A percentile compares a stretch with the other conserved stretches of the same genome.
phyloP scores from a whole-genome alignment of 164 flowering plant genomes.

The Annona squamosa region DNA sequence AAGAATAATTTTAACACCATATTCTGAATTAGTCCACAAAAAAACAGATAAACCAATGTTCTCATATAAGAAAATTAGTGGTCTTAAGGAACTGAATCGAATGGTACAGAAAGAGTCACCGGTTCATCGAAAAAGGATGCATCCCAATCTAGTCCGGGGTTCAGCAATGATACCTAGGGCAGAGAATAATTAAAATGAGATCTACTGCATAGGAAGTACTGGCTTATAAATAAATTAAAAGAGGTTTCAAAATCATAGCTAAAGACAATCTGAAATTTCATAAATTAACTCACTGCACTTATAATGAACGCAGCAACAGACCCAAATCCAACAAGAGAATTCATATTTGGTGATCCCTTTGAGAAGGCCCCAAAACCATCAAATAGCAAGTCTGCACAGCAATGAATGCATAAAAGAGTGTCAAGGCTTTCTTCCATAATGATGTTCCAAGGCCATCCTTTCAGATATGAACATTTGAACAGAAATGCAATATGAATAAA shows the following conservation, averaged over 20 bases:
- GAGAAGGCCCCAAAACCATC: constrained; percentile 73
- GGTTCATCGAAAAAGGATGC: constrained; percentile 96
- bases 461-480: no score
- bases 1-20: background rate
- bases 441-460: background rate
- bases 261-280: constrained; percentile 1
- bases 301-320: constrained; percentile 77
- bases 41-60: no score
- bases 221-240: background rate
- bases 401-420: background rate
- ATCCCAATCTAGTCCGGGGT: constrained; percentile 86
- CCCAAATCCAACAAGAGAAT: constrained; percentile 96
- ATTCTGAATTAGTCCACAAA: background rate
- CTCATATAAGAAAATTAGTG: background rate
- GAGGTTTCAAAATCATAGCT: background rate
- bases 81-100: background rate
- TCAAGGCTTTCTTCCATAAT: background rate
- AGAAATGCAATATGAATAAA: no score
- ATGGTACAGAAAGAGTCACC: constrained; percentile 45
- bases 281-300: constrained; percentile 57
- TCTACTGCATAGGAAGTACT: no score
- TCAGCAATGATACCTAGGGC: constrained; percentile 69
- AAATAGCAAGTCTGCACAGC: constrained; percentile 60
- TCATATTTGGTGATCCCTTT: constrained; percentile 93
- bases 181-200: background rate